These are phyloP conservation scores for Cordyceps javanica DNA, from an alignment of 2,329 filamentous ascomycete species.

Conservation along the genomic window DNA sequence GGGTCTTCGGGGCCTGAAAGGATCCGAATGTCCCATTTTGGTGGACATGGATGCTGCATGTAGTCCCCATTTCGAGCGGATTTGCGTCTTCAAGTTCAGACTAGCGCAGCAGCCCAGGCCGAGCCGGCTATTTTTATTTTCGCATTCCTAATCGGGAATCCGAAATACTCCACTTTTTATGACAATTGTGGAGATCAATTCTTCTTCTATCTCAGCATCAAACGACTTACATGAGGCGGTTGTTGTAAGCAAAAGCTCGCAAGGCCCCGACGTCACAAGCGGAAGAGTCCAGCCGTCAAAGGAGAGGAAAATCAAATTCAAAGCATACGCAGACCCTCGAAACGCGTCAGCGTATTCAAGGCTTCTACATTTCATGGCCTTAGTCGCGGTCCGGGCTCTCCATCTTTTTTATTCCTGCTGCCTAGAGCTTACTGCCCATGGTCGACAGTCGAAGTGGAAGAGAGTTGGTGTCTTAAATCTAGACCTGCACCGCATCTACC, in stretches of 20 bases:
- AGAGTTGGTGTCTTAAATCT: background rate
- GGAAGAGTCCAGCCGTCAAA: too few species aligned
- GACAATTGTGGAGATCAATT: background rate
- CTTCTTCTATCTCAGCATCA: background rate
- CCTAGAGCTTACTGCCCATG: background rate
- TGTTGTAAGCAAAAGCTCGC: background rate
- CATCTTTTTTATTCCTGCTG: background rate
- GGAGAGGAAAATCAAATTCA: background rate
- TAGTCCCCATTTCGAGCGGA: background rate
- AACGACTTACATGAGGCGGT: background rate
- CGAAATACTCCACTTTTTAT: background rate
- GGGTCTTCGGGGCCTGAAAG: background rate
- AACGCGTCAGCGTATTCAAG: background rate
- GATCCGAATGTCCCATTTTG: background rate
- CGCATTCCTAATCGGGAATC: background rate
- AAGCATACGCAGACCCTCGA: background rate
- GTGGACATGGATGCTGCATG: background rate
- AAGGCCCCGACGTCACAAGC: background rate
- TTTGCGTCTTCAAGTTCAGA: background rate
- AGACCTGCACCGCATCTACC: background rate
- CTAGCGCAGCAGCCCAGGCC: background rate
- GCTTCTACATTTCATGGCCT: background rate
- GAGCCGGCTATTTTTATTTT: background rate
- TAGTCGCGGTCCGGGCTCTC: background rate
- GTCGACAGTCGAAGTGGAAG: background rate